phyloP scores from a whole-genome alignment of 1,284 basidiomycete genomes.

The Ceratobasidium theobromae region DNA sequence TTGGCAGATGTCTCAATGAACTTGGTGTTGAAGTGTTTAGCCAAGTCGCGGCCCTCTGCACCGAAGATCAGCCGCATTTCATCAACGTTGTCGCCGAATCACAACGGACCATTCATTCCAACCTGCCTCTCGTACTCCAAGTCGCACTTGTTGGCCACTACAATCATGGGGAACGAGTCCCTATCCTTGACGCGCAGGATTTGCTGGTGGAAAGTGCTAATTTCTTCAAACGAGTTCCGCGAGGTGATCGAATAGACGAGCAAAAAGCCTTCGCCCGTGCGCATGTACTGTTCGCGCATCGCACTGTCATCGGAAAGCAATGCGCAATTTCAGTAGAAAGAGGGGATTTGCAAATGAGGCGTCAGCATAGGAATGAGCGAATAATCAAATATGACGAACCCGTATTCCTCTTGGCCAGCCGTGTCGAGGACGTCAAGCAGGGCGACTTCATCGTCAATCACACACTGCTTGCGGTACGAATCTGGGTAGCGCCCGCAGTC shows the following conservation, averaged over 20 bases:
- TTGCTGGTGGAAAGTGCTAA: conserved; percentile 97
- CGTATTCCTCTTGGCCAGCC: conserved; percentile 98
- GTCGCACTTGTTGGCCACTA: conserved; percentile 99
- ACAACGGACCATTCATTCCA: conserved; percentile 82
- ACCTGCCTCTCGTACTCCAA: conserved; percentile 98
- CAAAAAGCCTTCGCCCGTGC: conserved; percentile 96
- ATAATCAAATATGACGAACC: conserved; percentile 56
- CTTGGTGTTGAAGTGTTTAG: conserved; percentile 94
- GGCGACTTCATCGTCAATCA: conserved; percentile 97
- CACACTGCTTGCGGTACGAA: conserved; percentile 93
- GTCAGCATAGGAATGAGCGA: conserved; percentile 9
- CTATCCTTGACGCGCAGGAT: conserved; percentile 97
- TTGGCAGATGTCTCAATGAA: conserved; percentile 99
- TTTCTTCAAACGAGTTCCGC: conserved; percentile 96
- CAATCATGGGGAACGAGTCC: conserved; percentile 96
- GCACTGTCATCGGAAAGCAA: conserved; percentile 54
- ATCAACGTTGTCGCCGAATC: neutral
- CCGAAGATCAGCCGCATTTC: neutral
- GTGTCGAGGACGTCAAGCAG: conserved; percentile 97
- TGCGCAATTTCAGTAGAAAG: neutral
- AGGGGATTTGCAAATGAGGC: neutral
- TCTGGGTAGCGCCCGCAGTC: conserved; percentile 51
- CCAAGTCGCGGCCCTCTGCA: conserved; percentile 94
- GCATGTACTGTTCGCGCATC: conserved; percentile 98
- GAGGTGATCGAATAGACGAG: conserved; percentile 99